Conservation (phyloP, 148 eudicot species). For the Pharnaceum exiguum region DNA sequence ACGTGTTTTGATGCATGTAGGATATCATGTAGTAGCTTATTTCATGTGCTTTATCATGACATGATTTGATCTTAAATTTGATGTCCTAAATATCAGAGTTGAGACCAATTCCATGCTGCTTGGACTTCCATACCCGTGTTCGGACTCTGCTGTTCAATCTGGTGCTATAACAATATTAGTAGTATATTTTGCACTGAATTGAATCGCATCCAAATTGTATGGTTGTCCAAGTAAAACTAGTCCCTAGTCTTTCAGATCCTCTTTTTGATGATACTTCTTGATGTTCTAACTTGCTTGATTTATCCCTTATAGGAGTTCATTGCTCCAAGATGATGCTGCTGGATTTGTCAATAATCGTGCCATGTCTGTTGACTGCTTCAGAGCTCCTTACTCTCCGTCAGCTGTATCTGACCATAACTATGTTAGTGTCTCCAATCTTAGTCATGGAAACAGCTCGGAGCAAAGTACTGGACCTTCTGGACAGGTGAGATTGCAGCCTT, state of each 20-base stretch:
- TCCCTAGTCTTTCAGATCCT: neutral
- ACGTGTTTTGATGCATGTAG: conserved; percentile 29
- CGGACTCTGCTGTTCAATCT: too few relatives aligned
- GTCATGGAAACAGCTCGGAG: conserved; percentile 17
- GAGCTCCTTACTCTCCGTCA: conserved; percentile 31
- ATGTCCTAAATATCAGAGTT: neutral
- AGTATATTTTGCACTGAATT: too few relatives aligned
- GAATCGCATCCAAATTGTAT: too few relatives aligned
- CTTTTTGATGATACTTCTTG: neutral
- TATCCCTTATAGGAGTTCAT: conserved; percentile 40
- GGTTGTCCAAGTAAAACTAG: too few relatives aligned
- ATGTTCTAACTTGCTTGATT: neutral
- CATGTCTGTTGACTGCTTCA: conserved; percentile 25
- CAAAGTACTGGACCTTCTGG: conserved; percentile 17
- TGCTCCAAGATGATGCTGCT: conserved; percentile 47
- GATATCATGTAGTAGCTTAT: conserved; percentile 16
- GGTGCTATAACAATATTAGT: too few relatives aligned
- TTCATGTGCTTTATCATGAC: neutral
- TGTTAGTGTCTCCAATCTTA: conserved; percentile 4
- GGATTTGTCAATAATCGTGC: conserved; percentile 14
- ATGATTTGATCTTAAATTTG: neutral
- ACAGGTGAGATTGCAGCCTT: conserved; percentile 49
- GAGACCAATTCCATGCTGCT: too few relatives aligned
- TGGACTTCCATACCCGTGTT: too few relatives aligned
- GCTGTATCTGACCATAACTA: conserved; percentile 18